Conservation (phyloP, 805 yeast genomes). For the Candida sithepensis region DNA sequence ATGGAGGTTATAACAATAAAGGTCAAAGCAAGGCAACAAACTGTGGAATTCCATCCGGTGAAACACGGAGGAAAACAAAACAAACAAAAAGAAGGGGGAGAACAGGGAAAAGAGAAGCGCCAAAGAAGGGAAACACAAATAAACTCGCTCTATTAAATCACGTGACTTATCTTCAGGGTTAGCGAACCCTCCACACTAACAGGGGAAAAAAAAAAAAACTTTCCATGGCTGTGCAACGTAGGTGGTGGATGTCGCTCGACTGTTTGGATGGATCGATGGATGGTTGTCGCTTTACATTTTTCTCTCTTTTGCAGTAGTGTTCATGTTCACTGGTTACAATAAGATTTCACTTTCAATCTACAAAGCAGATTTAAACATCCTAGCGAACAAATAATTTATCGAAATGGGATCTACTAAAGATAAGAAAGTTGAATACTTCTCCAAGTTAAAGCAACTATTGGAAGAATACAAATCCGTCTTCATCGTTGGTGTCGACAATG, state of each 20-base stretch:
- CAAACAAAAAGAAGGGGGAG: no score
- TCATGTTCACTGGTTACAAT: no score
- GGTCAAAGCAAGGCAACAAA: no score
- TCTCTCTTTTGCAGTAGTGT: background rate
- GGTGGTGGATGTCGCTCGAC: background rate
- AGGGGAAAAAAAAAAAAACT: background rate
- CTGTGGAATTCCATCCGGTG: no score
- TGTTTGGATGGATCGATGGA: background rate
- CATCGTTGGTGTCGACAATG: conserved; percentile 99
- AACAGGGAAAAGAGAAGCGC: no score
- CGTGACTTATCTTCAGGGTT: background rate
- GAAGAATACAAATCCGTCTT: conserved; percentile 97
- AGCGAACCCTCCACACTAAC: background rate
- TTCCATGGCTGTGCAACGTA: no score
- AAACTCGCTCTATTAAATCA: no score
- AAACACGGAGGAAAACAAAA: no score
- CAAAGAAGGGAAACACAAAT: no score
- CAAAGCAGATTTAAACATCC: conserved; percentile 79
- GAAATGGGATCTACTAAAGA: conserved; percentile 99
- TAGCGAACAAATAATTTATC: conserved; percentile 63
- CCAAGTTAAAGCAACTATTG: conserved; percentile 90
- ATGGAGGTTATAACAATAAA: no score
- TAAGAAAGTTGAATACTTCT: conserved; percentile 93
- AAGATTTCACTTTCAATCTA: conserved; percentile 3
- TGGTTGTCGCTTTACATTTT: no score